Base-by-base conservation (phyloP, 2,329 filamentous ascomycete species). In the Nemania bipapillata region DNA sequence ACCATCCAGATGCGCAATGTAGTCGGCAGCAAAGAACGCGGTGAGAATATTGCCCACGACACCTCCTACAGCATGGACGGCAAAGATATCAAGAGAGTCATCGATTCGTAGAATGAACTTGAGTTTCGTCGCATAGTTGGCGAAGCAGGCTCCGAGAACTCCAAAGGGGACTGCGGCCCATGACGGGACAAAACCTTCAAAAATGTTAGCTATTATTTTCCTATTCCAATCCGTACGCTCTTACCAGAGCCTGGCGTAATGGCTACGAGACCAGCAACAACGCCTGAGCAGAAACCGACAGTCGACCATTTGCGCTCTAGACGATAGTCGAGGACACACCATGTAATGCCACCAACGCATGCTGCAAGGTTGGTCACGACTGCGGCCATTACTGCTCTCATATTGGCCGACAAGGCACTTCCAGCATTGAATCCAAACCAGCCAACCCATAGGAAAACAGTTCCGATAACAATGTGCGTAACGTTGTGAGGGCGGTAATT, bases 391-490 rank as follows among this genome's bases (percentile, higher is more conserved):
- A 97, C 87, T 52, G 92, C 92, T 56, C 94, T 90, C 77, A 97
- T 81, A 80, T 96, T 96, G 59, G 93, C 93, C 56, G 90, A 86
- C 63, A 96, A 84, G 15, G 93, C 93, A 17, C 91, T 94, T 72
- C 93, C 93, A 57, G 92, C 93, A 76, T 97, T 97, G 88, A 97
- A 97, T 55, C 94, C 94, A 77, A 97, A 96, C 94, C 93, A 97
- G 62, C 94, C 94, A 17, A 97, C 92, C 93, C 94, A 97, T 17
- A 97, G 89, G 82, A 97, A 97, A 54, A 97, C 93, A 2, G 94
- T 97, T 32, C 94, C 94, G 64, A 96, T 91, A 60, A 97, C 93
- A 74, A 97, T 94, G 79, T 96, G 92, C 3, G 93, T 96, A 54
- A 96, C 93, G 76, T 97, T 97, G 83, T 97, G 94, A 9, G 94